A percentile compares a stretch with the other conserved stretches of the same genome.
Evolutionary conservation across 73 alveolate species (phyloP).

Genomic region (Symbiodinium pilosum): DNA sequence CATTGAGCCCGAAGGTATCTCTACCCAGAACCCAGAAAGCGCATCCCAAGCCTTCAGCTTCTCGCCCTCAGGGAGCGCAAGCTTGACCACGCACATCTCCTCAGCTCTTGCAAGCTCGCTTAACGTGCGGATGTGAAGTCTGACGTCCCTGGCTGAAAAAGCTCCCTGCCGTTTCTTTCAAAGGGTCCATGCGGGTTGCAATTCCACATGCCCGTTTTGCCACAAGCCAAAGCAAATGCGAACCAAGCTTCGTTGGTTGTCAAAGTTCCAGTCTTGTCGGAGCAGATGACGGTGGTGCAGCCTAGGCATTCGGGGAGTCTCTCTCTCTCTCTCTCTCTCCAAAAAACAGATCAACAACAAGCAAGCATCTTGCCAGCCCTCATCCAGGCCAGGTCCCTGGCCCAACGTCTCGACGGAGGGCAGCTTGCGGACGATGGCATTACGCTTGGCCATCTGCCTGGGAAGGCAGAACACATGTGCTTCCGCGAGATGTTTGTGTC

Average conservation of each 20-base stretch:
- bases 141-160: too few relatives aligned
- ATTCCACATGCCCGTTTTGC: too few relatives aligned
- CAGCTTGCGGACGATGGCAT: constrained; percentile 98
- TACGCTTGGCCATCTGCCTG: constrained; percentile 90
- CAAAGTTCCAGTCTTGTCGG: constrained; percentile 99
- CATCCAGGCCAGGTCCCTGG: too few relatives aligned
- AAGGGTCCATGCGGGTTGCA: too few relatives aligned
- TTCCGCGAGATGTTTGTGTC: too few relatives aligned
- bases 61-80: constrained; percentile 43
- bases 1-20: too few relatives aligned
- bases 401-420: constrained; percentile 96
- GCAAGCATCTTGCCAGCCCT: too few relatives aligned
- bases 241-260: constrained; percentile 96
- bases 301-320: constrained; percentile 95
- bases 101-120: too few relatives aligned
- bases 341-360: neutral
- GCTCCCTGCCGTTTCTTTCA: too few relatives aligned
- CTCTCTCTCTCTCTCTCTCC: neutral
- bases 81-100: constrained; percentile 90
- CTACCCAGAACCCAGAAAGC: neutral
- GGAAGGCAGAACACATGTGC: neutral
- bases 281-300: constrained; percentile 99
- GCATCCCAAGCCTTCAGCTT: neutral
- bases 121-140: too few relatives aligned
- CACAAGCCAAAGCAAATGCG: neutral